Evolutionary conservation across 176 grass and related monocot genomes (phyloP).

Genomic region (Aegilops speltoides): DNA sequence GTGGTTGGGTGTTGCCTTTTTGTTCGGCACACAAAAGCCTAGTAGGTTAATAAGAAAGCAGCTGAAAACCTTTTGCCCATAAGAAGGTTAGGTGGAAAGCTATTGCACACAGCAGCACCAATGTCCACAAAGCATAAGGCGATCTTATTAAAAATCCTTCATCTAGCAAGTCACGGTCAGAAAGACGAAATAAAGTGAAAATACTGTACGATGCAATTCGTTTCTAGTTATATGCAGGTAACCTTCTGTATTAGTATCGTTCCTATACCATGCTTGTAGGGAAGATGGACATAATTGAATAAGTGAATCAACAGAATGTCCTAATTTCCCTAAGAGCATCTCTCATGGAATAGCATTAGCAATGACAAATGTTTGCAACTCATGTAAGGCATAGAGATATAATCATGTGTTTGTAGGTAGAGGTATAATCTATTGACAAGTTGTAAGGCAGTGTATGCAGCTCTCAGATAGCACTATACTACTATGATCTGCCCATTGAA

Average conservation of each 20-base stretch:
- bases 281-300: not conserved
- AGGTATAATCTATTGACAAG: not conserved
- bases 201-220: not conserved
- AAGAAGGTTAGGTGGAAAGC: not conserved
- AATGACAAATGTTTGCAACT: not conserved
- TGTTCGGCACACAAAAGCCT: not conserved
- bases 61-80: not conserved
- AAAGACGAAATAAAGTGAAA: not conserved
- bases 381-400: not conserved
- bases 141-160: not conserved
- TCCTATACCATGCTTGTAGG: constrained; percentile 5
- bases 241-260: not conserved
- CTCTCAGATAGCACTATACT: not conserved
- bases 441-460: not conserved
- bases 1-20: constrained; percentile 5
- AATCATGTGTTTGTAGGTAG: not conserved
- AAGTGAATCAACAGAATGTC: not conserved
- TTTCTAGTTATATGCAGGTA: not conserved
- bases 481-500: not conserved
- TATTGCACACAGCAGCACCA: not conserved
- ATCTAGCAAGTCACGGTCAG: not conserved
- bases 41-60: not conserved
- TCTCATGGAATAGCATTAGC: not conserved
- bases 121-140: not conserved
- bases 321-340: not conserved